These are phyloP conservation scores for Ceratocystis huliohia DNA, from an alignment of 2,329 filamentous ascomycete species.

Conservation along the genomic window DNA sequence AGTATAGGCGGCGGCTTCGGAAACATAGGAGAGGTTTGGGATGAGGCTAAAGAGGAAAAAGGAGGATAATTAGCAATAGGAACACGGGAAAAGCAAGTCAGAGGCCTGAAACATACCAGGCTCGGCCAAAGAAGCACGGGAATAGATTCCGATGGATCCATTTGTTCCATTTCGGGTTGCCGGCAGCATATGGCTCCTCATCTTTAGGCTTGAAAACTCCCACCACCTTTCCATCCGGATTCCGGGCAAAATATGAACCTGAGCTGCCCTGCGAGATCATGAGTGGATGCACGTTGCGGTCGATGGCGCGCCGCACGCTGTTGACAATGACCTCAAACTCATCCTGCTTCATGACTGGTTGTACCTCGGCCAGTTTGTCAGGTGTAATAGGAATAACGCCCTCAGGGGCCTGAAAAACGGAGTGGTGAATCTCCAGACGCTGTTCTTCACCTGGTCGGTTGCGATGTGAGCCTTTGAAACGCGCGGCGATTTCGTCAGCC, in stretches of 20 bases:
- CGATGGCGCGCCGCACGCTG: conserved; percentile 79
- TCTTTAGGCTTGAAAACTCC: conserved; percentile 99
- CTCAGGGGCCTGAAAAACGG: conserved; percentile 88
- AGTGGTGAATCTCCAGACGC: conserved; percentile 88
- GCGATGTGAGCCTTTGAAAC: conserved; percentile 70
- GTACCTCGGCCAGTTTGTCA: conserved; percentile 53
- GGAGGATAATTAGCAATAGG: conserved; percentile 19
- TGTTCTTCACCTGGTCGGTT: conserved; percentile 50
- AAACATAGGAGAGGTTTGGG: conserved; percentile 94
- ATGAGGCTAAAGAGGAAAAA: conserved; percentile 49
- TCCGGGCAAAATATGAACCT: conserved; percentile 93
- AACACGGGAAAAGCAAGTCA: neutral
- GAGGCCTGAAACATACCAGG: conserved; percentile 46
- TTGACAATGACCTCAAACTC: conserved; percentile 84
- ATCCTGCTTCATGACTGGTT: conserved; percentile 56
- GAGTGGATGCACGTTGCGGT: conserved; percentile 80
- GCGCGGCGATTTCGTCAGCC: conserved; percentile 95
- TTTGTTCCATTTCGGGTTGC: conserved; percentile 98
- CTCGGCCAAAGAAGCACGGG: conserved; percentile 90
- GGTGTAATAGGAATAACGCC: conserved; percentile 69
- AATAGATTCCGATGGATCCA: conserved; percentile 98
- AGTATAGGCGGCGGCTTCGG: conserved; percentile 91
- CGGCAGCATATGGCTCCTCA: conserved; percentile 91
- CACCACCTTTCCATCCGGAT: conserved; percentile 82
- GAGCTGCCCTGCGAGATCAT: conserved; percentile 97